phyloP scores from a whole-genome alignment of 257 asterid species.

The Ilex aquifolium region DNA sequence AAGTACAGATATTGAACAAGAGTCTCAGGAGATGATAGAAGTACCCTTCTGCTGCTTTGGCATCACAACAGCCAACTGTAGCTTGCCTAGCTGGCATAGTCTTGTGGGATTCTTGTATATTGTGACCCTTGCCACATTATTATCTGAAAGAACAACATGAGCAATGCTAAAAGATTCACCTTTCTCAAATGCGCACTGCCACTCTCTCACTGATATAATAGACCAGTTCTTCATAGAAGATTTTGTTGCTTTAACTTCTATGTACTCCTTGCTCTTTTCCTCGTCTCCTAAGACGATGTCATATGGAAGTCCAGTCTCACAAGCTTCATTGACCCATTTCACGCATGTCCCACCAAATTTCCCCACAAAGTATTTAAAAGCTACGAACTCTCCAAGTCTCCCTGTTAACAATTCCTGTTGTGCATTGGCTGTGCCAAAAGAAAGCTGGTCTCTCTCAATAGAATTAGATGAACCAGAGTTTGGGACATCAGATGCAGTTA shows the following conservation, averaged over 20 bases:
- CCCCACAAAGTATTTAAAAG: constrained; percentile 51
- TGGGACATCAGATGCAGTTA: constrained; percentile 22
- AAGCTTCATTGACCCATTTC: constrained; percentile 77
- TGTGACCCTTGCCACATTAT: constrained; percentile 55
- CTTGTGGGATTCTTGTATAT: constrained; percentile 69
- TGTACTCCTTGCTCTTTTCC: constrained; percentile 40
- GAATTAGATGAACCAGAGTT: constrained; percentile 17
- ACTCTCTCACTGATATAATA: constrained; percentile 62
- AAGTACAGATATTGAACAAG: too few species aligned
- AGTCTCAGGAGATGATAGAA: too few species aligned
- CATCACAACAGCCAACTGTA: constrained; percentile 62
- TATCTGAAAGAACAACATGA: constrained; percentile 50
- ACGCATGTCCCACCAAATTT: constrained; percentile 36
- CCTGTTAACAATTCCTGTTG: constrained; percentile 68
- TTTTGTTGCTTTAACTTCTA: constrained; percentile 88
- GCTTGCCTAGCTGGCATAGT: constrained; percentile 71
- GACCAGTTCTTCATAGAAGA: constrained; percentile 62
- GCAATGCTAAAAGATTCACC: constrained; percentile 92
- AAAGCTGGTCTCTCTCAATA: constrained; percentile 28
- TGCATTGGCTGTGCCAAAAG: constrained; percentile 14
- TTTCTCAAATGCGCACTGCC: constrained; percentile 87
- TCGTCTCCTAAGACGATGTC: constrained; percentile 52
- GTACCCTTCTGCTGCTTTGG: constrained; percentile 23
- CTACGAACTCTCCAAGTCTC: constrained; percentile 74
- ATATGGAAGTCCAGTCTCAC: constrained; percentile 82